Percentiles rank a stretch among this genome's conserved stretches.
phyloP scores from a whole-genome alignment of 331 rosid genomes.

The Telfairia occidentalis region DNA sequence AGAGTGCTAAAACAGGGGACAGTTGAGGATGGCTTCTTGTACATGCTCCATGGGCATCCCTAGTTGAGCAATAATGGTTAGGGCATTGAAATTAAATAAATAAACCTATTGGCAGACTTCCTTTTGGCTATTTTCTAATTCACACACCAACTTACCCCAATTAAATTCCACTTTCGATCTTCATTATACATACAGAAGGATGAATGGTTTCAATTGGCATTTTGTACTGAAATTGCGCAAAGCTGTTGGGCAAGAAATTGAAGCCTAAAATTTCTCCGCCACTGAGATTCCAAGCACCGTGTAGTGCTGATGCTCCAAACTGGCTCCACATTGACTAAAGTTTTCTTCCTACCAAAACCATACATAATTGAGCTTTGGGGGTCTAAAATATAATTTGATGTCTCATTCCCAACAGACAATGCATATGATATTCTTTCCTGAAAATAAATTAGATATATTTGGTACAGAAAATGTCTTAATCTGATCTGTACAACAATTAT shows the following conservation, averaged over 20 bases:
- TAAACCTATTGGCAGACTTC: background rate
- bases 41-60: background rate
- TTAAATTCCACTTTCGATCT: background rate
- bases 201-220: background rate
- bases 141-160: background rate
- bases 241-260: constrained; percentile 4
- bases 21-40: background rate
- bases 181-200: background rate
- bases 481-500: constrained; percentile 3
- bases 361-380: constrained; percentile 1
- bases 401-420: constrained; percentile 9
- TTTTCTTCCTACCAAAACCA: constrained; percentile 4
- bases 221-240: constrained; percentile 11
- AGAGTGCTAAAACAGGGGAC: background rate
- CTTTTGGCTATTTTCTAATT: background rate
- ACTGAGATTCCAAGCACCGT: constrained; percentile 10
- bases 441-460: background rate
- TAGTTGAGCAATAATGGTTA: background rate
- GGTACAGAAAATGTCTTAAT: background rate
- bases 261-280: constrained; percentile 4
- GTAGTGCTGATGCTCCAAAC: constrained; percentile 5
- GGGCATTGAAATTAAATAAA: background rate
- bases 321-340: constrained; percentile 8
- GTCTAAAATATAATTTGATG: background rate
- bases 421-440: constrained; percentile 6